Evolutionary conservation across 495 filamentous ascomycete species (phyloP).

Genomic region (Alectoria sarmentosa): DNA sequence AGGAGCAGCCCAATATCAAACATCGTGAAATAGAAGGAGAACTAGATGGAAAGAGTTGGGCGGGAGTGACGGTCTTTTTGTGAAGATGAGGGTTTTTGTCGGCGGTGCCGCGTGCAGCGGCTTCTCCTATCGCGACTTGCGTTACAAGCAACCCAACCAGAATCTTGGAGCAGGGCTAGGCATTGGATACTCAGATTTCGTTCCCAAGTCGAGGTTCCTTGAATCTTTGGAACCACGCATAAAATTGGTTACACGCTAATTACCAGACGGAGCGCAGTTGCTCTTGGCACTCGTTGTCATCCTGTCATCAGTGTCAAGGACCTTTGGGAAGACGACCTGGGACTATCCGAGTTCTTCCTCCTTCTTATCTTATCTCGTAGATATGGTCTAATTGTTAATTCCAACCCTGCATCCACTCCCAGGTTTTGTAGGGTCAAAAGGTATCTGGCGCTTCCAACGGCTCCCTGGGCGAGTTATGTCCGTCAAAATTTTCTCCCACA

Average conservation of each 20-base stretch:
- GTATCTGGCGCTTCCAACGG: not conserved
- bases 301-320: not conserved
- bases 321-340: not conserved
- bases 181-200: not conserved
- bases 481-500: too few species aligned
- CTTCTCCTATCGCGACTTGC: not conserved
- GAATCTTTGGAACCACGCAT: not conserved
- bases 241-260: not conserved
- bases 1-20: not conserved
- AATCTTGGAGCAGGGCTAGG: not conserved
- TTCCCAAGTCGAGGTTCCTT: not conserved
- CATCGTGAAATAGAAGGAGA: not conserved
- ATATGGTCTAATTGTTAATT: not conserved
- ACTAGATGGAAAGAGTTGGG: not conserved
- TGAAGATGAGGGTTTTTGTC: not conserved
- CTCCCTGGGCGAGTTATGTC: too few species aligned
- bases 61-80: not conserved
- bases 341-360: not conserved
- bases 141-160: slow-evolving; percentile 2
- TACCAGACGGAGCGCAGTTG: not conserved
- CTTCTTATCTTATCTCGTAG: not conserved
- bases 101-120: not conserved
- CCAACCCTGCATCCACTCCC: not conserved
- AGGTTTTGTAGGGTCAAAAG: too few species aligned
- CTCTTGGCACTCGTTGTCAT: not conserved